These are phyloP conservation scores for Dendrobium catenatum DNA, from an alignment of 106 monocot genomes.

Conservation along the genomic window DNA sequence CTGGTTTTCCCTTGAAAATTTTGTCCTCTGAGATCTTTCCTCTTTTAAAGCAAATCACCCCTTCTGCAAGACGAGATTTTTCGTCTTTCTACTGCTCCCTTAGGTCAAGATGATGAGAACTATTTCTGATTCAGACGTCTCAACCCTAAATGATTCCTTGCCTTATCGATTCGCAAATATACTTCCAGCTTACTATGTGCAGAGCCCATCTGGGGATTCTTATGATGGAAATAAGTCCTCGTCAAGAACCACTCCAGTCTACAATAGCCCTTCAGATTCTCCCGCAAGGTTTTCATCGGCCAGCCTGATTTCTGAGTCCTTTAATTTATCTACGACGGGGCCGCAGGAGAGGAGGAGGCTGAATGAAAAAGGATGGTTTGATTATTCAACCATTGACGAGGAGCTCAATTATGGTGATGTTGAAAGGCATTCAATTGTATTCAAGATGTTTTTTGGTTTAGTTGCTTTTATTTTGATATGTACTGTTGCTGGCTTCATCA, in stretches of 20 bases:
- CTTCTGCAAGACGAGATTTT: no score
- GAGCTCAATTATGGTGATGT: background rate
- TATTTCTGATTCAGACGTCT: background rate
- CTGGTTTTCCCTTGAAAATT: no score
- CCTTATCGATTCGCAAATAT: background rate
- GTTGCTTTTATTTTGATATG: background rate
- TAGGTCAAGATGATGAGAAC: background rate
- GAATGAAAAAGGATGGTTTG: background rate
- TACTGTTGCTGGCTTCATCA: background rate
- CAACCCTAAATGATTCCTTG: background rate
- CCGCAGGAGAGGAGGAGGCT: background rate
- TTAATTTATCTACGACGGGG: background rate
- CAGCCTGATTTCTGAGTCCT: background rate
- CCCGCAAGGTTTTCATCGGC: background rate
- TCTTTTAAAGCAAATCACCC: no score
- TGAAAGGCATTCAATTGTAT: background rate
- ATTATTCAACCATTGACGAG: background rate
- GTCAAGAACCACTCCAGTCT: background rate
- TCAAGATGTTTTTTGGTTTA: background rate
- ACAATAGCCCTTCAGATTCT: background rate
- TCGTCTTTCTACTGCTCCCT: no score
- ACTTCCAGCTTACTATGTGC: background rate
- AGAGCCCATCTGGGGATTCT: conserved; percentile 3
- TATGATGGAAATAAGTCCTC: background rate
- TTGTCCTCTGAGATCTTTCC: no score